These are phyloP conservation scores for Brassica incana DNA, from an alignment of 345 rosid genomes.

Conservation along the genomic window DNA sequence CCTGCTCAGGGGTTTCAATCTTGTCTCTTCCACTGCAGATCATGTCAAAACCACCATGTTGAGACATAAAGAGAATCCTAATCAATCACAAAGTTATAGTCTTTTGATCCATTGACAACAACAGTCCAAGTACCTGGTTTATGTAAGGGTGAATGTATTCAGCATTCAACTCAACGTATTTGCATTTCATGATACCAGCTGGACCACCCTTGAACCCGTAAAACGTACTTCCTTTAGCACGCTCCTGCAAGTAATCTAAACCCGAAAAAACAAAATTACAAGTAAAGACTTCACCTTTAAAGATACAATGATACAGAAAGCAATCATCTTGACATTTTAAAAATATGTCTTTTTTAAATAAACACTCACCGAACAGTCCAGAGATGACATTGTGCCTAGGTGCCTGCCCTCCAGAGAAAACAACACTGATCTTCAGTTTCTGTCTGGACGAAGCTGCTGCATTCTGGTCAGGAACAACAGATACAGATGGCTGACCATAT, in stretches of 20 bases:
- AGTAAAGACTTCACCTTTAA: background rate
- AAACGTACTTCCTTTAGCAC: conserved; percentile 68
- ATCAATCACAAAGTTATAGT: background rate
- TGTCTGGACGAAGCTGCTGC: conserved; percentile 39
- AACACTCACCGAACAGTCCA: conserved; percentile 75
- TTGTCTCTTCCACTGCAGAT: conserved; percentile 99
- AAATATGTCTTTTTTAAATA: background rate
- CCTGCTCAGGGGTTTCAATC: conserved; percentile 98
- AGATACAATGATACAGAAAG: background rate
- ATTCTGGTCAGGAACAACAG: conserved; percentile 51
- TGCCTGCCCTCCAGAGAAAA: conserved; percentile 96
- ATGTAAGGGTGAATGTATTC: conserved; percentile 82
- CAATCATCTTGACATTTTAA: background rate
- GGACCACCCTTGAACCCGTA: conserved; percentile 98
- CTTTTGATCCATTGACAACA: no score
- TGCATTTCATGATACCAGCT: conserved; percentile 99
- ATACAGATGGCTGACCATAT: conserved; percentile 83
- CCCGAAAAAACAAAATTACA: conserved; percentile 16
- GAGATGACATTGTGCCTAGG: conserved; percentile 98
- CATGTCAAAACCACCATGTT: conserved; percentile 99
- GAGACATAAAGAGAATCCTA: conserved; percentile 8
- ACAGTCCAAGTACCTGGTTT: conserved; percentile 63
- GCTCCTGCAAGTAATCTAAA: conserved; percentile 91
- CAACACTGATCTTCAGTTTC: conserved; percentile 88
- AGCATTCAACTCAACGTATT: conserved; percentile 68